phyloP scores from a whole-genome alignment of 2,329 filamentous ascomycete species.

The Sclerotinia nivalis region DNA sequence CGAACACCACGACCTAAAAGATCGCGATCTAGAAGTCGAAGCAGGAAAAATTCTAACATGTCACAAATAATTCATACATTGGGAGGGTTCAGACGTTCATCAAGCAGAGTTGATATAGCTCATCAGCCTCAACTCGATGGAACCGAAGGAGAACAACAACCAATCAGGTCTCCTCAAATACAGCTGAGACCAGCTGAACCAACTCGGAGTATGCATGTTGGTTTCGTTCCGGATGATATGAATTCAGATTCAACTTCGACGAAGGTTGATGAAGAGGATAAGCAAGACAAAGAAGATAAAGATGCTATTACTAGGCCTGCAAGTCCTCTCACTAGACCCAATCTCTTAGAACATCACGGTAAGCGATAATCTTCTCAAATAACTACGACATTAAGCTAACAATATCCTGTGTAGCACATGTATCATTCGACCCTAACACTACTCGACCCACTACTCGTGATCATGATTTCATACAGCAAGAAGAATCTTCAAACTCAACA shows the following conservation, averaged over 20 bases:
- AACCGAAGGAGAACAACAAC: neutral
- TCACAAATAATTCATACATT: conserved; percentile 29
- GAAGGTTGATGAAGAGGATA: neutral
- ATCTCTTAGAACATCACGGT: neutral
- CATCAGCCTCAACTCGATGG: conserved; percentile 11
- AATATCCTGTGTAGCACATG: neutral
- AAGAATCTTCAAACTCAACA: conserved; percentile 26
- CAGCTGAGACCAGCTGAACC: conserved; percentile 4
- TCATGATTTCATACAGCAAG: neutral
- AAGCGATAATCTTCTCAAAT: neutral
- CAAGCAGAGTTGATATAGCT: conserved; percentile 8
- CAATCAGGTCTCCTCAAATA: neutral
- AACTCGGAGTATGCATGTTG: conserved; percentile 51
- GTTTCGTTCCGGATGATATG: conserved; percentile 50
- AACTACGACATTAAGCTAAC: neutral
- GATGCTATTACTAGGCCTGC: conserved; percentile 9
- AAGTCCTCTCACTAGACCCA: conserved; percentile 3
- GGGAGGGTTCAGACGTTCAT: conserved; percentile 19
- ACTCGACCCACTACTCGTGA: conserved; percentile 1
- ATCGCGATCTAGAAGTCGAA: conserved; percentile 21
- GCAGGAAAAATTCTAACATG: conserved; percentile 27
- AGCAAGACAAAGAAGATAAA: conserved; percentile 1
- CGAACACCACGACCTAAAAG: conserved; percentile 59
- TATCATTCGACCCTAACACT: conserved; percentile 15
- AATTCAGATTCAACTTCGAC: conserved; percentile 22